These are phyloP conservation scores for Russula foetens DNA, from an alignment of 768 basidiomycete species.

Conservation along the genomic window DNA sequence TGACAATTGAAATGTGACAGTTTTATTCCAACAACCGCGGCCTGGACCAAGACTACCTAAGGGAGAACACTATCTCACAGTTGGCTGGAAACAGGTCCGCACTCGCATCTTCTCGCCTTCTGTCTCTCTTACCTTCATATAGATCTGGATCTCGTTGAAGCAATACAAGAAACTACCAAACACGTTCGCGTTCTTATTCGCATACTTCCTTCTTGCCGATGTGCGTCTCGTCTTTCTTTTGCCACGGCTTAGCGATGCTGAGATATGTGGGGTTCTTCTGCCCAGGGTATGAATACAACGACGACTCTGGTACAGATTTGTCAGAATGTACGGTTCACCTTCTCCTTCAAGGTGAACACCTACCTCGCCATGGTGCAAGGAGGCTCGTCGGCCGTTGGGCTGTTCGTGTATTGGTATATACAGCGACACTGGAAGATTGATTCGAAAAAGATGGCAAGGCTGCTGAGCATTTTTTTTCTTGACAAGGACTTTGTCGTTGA, in stretches of 20 bases:
- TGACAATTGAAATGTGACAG: constrained; percentile 29
- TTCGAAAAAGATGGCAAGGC: constrained; percentile 67
- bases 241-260: neutral
- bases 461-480: neutral
- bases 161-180: too few species aligned
- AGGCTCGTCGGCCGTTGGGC: constrained; percentile 60
- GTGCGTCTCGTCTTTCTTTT: constrained; percentile 30
- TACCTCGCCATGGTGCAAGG: constrained; percentile 73
- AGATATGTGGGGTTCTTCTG: neutral
- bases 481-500: neutral
- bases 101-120: neutral
- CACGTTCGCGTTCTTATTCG: too few species aligned
- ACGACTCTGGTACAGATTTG: constrained; percentile 67
- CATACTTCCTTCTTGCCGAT: too few species aligned
- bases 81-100: constrained; percentile 76
- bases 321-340: constrained; percentile 72
- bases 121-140: neutral
- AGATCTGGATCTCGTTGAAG: too few species aligned
- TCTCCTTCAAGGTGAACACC: constrained; percentile 71
- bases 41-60: constrained; percentile 73
- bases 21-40: constrained; percentile 75
- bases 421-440: constrained; percentile 70
- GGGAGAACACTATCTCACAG: constrained; percentile 64
- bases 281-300: constrained; percentile 74
- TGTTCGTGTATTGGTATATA: constrained; percentile 76